phyloP scores from a whole-genome alignment of 2,329 filamentous ascomycete genomes.

The Karstenula rhodostoma region DNA sequence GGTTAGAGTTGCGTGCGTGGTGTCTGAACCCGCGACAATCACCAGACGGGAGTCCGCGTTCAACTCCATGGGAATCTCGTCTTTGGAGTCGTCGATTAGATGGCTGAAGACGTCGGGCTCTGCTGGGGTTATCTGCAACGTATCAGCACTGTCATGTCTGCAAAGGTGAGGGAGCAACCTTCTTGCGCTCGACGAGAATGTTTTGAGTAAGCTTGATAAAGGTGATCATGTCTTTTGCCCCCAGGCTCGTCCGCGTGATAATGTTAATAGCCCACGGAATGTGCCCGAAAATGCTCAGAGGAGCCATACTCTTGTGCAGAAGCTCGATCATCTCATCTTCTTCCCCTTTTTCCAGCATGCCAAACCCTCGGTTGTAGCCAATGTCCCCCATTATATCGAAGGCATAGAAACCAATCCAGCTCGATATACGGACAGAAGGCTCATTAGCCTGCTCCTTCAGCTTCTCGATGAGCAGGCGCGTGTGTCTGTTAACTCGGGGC shows the following conservation, averaged over 20 bases:
- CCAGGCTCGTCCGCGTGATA: conserved; percentile 25
- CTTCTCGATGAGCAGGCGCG: conserved; percentile 33
- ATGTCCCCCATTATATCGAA: conserved; percentile 61
- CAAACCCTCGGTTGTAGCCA: conserved; percentile 53
- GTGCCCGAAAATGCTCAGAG: conserved; percentile 32
- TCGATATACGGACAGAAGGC: conserved; percentile 35
- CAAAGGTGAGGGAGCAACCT: conserved; percentile 22
- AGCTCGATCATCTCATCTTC: conserved; percentile 38
- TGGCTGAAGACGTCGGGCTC: conserved; percentile 40
- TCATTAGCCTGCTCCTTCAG: conserved; percentile 31
- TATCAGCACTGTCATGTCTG: conserved; percentile 11
- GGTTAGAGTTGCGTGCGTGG: conserved; percentile 37
- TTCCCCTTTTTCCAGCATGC: conserved; percentile 44
- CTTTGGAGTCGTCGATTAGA: conserved; percentile 31
- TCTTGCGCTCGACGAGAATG: conserved; percentile 36
- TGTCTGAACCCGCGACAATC: conserved; percentile 44
- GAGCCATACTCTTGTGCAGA: conserved; percentile 35
- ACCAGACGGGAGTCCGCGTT: conserved; percentile 39
- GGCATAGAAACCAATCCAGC: conserved; percentile 52
- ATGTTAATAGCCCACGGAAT: conserved; percentile 33
- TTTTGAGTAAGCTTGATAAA: conserved; percentile 36
- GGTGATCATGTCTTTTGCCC: conserved; percentile 31
- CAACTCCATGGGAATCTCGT: conserved; percentile 31
- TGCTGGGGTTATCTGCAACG: conserved; percentile 28
- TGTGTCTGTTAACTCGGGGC: conserved; percentile 42